Base-by-base conservation (phyloP, 768 basidiomycete species). In the Termitomyces sp. region DNA sequence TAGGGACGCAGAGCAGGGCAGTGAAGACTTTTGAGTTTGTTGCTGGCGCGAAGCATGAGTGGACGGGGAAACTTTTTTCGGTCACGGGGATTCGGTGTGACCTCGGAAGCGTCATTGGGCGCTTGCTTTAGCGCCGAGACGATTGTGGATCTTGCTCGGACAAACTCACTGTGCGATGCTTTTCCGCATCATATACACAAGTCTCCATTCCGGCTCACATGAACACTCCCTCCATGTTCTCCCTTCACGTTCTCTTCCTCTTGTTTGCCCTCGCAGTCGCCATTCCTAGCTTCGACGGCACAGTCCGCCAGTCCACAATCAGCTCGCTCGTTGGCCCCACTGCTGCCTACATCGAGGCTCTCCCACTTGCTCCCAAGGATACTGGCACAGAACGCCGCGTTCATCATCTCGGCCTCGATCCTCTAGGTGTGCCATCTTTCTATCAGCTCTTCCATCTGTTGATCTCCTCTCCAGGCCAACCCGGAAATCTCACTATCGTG, bases 401-500 rank as follows among this genome's bases (percentile, higher is more conserved):
- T 15, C 67, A 67, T 44, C 70, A 75, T 63, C 68, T 79, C 24
- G 62, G 70, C 9, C 62, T 72, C 20, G 60, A 69, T 24, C 60
- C 47, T 3, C 70, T 68, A 59, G 77, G 78, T 79, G 36, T 34
- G 59, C 15, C 42, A 15, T 41, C 37, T 53, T 44, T 16, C 45
- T 51, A 18, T 26, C 18, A 29, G 15, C 22, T 31, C 31, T 20
- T 18, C 29, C 33, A 44, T 9, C 28, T 52, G n/a, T 12, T 28
- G 29, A 44, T 53, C 42, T 41, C 37, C 22, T 22, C 4, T 36
- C 66, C 37, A 85, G 83, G 78, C 24, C 59, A 66, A 36, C 71
- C 76, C 8, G 81, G 81, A 39, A 81, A 84, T 58, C 68, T 81
- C 29, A 82, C 81, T 6, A 64, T 81, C 15, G 58, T 68, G 47